Evolutionary conservation across 306 rosid species (phyloP).

Genomic region (Begonia fuchsioides): DNA sequence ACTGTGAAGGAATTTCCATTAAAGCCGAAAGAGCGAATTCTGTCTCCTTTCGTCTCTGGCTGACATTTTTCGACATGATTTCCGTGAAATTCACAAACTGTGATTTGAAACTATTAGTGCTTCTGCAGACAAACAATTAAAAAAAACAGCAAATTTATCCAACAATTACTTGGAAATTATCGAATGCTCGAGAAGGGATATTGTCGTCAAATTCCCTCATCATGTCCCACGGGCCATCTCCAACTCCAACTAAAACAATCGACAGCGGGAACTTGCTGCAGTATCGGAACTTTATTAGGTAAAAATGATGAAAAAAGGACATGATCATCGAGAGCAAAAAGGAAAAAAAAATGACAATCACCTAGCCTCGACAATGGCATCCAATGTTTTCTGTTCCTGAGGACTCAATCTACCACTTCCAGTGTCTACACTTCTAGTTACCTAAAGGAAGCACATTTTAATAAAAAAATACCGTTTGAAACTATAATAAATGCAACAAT

Average conservation of each 20-base stretch:
- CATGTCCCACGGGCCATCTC: slow-evolving; percentile 99
- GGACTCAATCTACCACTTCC: not conserved
- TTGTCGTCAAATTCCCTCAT: slow-evolving; percentile 93
- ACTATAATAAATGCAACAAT: too few species aligned
- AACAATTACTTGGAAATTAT: slow-evolving; percentile 68
- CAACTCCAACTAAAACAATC: slow-evolving; percentile 87
- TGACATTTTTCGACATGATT: slow-evolving; percentile 66
- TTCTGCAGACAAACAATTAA: not conserved
- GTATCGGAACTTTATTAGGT: not conserved
- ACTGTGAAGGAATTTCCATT: slow-evolving; percentile 97
- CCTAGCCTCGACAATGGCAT: not conserved
- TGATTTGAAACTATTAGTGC: slow-evolving; percentile 6
- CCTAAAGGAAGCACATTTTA: not conserved
- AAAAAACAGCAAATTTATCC: not conserved
- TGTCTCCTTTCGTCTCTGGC: slow-evolving; percentile 61
- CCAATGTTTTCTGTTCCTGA: not conserved
- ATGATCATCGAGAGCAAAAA: not conserved
- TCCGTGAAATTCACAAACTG: slow-evolving; percentile 83
- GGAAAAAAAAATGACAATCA: not conserved
- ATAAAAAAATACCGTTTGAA: too few species aligned
- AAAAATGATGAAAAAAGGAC: not conserved
- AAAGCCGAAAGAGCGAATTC: slow-evolving; percentile 87
- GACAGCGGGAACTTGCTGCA: slow-evolving; percentile 85
- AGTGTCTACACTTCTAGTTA: not conserved
- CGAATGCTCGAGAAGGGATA: slow-evolving; percentile 75